phyloP scores from a whole-genome alignment of 2,329 filamentous ascomycete genomes.

The Fusarium pilosicola region DNA sequence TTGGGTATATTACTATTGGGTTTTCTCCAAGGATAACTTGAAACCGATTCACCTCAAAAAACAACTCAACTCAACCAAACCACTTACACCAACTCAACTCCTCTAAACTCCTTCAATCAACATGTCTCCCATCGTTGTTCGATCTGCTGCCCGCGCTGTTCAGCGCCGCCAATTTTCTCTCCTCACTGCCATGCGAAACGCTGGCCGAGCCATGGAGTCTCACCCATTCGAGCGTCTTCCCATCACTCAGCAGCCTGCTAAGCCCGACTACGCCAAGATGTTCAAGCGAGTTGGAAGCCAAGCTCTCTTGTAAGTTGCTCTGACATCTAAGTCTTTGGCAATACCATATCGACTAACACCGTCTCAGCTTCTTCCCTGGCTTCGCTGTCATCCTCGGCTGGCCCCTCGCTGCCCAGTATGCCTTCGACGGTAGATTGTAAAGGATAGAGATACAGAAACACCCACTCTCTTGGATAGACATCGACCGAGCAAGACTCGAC shows the following conservation, averaged over 20 bases:
- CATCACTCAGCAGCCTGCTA: constrained; percentile 41
- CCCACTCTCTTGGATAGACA: constrained; percentile 15
- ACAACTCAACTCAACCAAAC: not conserved
- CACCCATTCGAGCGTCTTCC: constrained; percentile 51
- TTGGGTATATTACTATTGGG: constrained; percentile 22
- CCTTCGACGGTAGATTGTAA: constrained; percentile 49
- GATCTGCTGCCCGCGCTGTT: constrained; percentile 45
- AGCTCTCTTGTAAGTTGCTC: constrained; percentile 47
- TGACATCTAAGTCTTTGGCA: not conserved
- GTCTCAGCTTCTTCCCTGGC: constrained; percentile 49
- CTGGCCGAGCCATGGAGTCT: constrained; percentile 48
- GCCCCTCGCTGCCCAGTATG: constrained; percentile 45
- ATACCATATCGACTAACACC: constrained; percentile 14
- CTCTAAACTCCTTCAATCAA: constrained; percentile 29
- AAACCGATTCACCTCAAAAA: constrained; percentile 21
- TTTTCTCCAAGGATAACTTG: constrained; percentile 5
- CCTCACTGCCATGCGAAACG: constrained; percentile 46
- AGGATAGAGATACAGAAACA: constrained; percentile 1
- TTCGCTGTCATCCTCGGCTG: constrained; percentile 49
- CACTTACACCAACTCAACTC: constrained; percentile 29
- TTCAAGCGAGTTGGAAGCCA: constrained; percentile 47
- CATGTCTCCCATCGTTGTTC: constrained; percentile 46
- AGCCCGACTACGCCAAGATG: constrained; percentile 47
- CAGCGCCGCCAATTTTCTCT: constrained; percentile 50
- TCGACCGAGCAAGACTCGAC: constrained; percentile 34